Base-by-base conservation (phyloP, 2,329 filamentous ascomycete species). In the Byssoonygena ceratinophila region DNA sequence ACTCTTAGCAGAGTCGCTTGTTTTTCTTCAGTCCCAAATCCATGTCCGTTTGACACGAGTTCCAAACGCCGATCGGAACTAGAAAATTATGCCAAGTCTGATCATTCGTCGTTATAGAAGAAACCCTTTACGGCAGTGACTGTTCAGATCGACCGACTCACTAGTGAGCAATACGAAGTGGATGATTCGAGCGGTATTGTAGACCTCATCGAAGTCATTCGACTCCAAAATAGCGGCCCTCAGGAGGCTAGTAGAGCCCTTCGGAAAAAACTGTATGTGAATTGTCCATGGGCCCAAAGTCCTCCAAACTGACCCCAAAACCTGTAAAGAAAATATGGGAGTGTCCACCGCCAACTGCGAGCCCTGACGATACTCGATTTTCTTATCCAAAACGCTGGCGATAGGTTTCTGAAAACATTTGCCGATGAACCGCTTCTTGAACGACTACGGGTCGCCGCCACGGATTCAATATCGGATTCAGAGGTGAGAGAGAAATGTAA, bases 41-140 rank as follows among this genome's bases (percentile, higher is more conserved):
- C 31, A 46, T 46, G 2, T 16, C 8, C 25, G 16, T 12, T 16
- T 47, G 45, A 8, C 20, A 47, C 12, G 12, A 37, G 9, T 27
- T 25, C 16, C 29, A 8, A 16, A 22, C 18, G 34, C 4, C 34
- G 14, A 37, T 36, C 14, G 9, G 5, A 27, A 3, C 34, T 16
- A 6, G 3, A 8, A 16, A 25, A 11, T 2, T 27, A 11, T 16
- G 34, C 31, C 46, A 25, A 25, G 8, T 43, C 29, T 50, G 14
- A 50, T 34, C 27, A 43, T 14, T 22, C n/a, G 11, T 36, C 22
- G n/a, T 16, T 59, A 59, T 61, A 74, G 71, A 74, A 90, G 73
- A 92, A 92, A 69, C 90, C 91, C 2, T 97, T 89, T 69, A 88
- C 92, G 64, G 89, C 92, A 39, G 84, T 98, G 57, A 95, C 91